These are phyloP conservation scores for Amauroascus verrucosus DNA, from an alignment of 2,329 filamentous ascomycete genomes.

Conservation along the genomic window DNA sequence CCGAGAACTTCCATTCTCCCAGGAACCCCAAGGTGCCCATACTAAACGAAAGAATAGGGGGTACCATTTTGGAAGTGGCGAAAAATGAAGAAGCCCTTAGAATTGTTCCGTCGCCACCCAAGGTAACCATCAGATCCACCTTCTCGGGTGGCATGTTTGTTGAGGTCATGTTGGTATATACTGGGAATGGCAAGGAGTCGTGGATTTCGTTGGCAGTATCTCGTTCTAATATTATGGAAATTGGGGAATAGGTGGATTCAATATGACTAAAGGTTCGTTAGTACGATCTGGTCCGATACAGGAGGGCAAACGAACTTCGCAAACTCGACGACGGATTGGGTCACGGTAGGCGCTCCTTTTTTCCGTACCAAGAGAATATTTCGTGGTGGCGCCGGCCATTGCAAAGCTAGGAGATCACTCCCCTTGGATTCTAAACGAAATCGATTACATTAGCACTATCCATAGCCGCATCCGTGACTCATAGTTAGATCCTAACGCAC, in stretches of 20 bases:
- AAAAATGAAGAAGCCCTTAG: conserved; percentile 78
- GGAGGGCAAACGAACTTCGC: conserved; percentile 32
- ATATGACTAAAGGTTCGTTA: conserved; percentile 54
- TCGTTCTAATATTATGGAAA: conserved; percentile 74
- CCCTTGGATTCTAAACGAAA: conserved; percentile 41
- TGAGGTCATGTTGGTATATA: conserved; percentile 46
- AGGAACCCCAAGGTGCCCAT: conserved; percentile 95
- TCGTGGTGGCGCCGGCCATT: conserved; percentile 58
- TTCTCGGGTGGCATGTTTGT: conserved; percentile 57
- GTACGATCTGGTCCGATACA: neutral
- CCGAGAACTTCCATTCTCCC: conserved; percentile 89
- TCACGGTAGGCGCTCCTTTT: conserved; percentile 47
- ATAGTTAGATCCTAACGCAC: conserved; percentile 26
- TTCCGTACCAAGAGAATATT: conserved; percentile 63
- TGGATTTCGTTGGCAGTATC: conserved; percentile 64
- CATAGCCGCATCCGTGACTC: neutral
- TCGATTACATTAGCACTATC: neutral
- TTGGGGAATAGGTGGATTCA: conserved; percentile 64
- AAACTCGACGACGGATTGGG: conserved; percentile 49
- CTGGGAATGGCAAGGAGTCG: conserved; percentile 58
- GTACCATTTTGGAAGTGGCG: conserved; percentile 68
- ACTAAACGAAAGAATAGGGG: conserved; percentile 86
- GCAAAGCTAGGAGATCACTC: conserved; percentile 53
- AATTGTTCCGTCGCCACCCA: conserved; percentile 89
- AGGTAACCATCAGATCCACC: conserved; percentile 77